phyloP scores from a whole-genome alignment of 208 protist species.

The Leishmania lainsoni region DNA sequence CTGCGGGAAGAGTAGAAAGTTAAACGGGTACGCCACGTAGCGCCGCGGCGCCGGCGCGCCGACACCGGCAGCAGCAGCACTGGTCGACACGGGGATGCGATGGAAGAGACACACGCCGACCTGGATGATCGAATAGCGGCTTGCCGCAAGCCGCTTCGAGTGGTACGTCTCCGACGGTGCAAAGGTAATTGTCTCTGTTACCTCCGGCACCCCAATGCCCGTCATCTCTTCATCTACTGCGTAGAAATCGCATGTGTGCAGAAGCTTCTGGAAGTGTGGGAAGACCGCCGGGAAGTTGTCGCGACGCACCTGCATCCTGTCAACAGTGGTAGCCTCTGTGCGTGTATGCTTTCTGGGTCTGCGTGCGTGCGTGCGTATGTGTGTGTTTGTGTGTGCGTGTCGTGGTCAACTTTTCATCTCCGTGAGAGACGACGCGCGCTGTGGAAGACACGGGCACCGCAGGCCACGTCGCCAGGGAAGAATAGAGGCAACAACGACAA shows the following conservation, averaged over 20 bases:
- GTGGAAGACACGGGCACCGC: background rate
- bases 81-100: slow-evolving; percentile 20
- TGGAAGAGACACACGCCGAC: slow-evolving; percentile 85
- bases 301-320: slow-evolving; percentile 71
- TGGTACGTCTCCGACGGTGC: slow-evolving; percentile 60
- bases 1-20: slow-evolving; percentile 78
- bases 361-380: background rate
- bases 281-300: slow-evolving; percentile 70
- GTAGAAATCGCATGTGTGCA: slow-evolving; percentile 80
- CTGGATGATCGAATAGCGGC: slow-evolving; percentile 81
- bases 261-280: slow-evolving; percentile 64
- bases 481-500: background rate
- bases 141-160: slow-evolving; percentile 65
- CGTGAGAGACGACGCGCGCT: background rate
- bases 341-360: background rate
- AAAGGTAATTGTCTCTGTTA: slow-evolving; percentile 65
- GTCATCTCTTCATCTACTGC: slow-evolving; percentile 91
- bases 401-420: background rate
- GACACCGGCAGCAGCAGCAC: background rate
- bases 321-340: background rate
- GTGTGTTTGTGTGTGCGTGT: background rate
- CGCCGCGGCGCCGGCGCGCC: background rate
- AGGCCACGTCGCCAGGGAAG: background rate
- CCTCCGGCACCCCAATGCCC: slow-evolving; percentile 63
- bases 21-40: slow-evolving; percentile 70